A percentile compares a stretch with the other conserved stretches of the same genome.
phyloP scores from a whole-genome alignment of 2,329 filamentous ascomycete species.

The Triangularia setosa region DNA sequence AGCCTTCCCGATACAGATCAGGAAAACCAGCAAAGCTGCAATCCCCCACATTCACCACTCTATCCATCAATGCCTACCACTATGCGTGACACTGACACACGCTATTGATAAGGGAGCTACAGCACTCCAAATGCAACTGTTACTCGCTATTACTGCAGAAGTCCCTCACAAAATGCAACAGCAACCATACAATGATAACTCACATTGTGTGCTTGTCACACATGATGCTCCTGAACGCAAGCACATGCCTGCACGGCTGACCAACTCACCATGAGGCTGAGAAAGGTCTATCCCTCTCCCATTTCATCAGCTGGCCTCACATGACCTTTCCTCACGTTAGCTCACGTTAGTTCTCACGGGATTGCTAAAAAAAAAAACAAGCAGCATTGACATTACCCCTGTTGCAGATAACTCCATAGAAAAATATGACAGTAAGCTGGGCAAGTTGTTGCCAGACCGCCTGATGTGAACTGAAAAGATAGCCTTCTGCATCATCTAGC shows the following conservation, averaged over 20 bases:
- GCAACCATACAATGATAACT: background rate
- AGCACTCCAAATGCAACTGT: background rate
- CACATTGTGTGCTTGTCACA: background rate
- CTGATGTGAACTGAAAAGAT: background rate
- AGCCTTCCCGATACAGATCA: background rate
- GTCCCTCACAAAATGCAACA: background rate
- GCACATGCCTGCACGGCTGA: background rate
- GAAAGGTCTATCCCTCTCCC: too few species aligned
- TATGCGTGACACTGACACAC: background rate
- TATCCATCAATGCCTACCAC: background rate
- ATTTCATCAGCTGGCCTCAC: too few species aligned
- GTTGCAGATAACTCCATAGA: background rate
- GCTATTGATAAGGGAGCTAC: background rate
- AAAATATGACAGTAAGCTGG: background rate
- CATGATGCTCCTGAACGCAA: background rate
- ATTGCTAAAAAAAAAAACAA: background rate
- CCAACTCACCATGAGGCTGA: too few species aligned
- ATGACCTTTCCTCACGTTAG: conserved; percentile 13
- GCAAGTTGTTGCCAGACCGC: background rate
- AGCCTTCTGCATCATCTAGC: background rate
- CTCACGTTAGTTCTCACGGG: conserved; percentile 3
- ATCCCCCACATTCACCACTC: background rate
- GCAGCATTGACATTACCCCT: background rate
- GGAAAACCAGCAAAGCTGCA: background rate
- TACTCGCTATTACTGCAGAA: background rate